Evolutionary conservation across 2,329 filamentous ascomycete genomes (phyloP), one percentile per base, ranked within the genome.

Genomic region (Aspergillus chevalieri): DNA sequence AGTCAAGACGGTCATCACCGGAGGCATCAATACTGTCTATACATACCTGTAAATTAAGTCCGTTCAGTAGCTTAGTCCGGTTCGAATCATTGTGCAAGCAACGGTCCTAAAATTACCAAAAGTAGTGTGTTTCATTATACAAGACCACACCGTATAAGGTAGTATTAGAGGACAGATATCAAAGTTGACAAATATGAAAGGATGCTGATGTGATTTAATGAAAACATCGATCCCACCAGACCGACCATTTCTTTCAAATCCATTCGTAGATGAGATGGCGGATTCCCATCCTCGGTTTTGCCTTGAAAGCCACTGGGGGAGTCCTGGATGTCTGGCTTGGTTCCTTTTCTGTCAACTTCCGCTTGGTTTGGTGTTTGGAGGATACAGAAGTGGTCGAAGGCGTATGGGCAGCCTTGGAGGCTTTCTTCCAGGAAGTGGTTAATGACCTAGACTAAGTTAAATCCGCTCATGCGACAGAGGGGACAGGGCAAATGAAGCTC

Each of bases 1-100:
- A 33, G 84, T 84, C 55, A 91, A 91, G 76, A 86, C 47, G 46
- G 44, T 54, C 26, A 44, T 53, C 7, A 54, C 51, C 7, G 55
- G 53, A 8, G 51, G 49, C 2, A 53, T 53, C 14, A 34, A 47
- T 36, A 44, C 30, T 47, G 33, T 9, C 28, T 44, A 47, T 47
- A 30, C 15, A 21, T 3, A 8, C 15, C n/a, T 39, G 36, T 39
- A 19, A 15, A 39, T 39, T 24, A 24, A 24, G 6, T 24, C 22
- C 22, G 6, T 24, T 8, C 22, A 24, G 6, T 24, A 24, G 22
- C 7, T 24, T 24, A 21, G 21, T 21, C 5, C 21, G 5, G 5
- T 21, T 21, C 21, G 21, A 21, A 21, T 21, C 21, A 3, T 21
- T 4, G 5, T 21, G 3, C 21, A 21, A 21, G 21, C 21, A 21